Conservation (phyloP, 2,329 filamentous ascomycete species). For the Colletotrichum shisoi region DNA sequence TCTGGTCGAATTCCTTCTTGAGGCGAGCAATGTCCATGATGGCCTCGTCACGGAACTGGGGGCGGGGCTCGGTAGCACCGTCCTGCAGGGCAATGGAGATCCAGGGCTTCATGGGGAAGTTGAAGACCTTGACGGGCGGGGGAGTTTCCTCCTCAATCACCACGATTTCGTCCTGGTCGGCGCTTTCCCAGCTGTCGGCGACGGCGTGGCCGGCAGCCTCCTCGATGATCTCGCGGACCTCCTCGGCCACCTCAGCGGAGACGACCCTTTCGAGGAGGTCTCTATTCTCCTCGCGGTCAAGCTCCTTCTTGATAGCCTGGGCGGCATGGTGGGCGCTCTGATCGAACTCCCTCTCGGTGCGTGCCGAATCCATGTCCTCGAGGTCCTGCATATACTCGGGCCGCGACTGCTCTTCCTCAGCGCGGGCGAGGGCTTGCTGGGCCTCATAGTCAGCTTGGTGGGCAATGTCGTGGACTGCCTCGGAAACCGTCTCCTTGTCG, state of each 20-base stretch:
- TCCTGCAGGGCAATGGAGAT: constrained; percentile 82
- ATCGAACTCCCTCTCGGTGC: constrained; percentile 63
- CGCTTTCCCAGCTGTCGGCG: constrained; percentile 92
- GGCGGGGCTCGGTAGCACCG: constrained; percentile 62
- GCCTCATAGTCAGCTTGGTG: constrained; percentile 61
- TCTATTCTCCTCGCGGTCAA: constrained; percentile 63
- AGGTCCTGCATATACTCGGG: constrained; percentile 62
- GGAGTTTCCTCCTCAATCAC: constrained; percentile 72
- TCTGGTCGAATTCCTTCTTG: constrained; percentile 97
- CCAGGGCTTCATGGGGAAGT: constrained; percentile 97
- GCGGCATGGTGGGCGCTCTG: constrained; percentile 58
- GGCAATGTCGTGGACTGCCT: constrained; percentile 73
- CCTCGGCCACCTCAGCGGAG: constrained; percentile 61
- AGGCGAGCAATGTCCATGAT: constrained; percentile 92
- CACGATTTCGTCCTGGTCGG: constrained; percentile 73
- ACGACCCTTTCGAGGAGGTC: constrained; percentile 62
- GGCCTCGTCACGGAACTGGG: constrained; percentile 76
- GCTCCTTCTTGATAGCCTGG: constrained; percentile 60
- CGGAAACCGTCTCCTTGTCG: constrained; percentile 72
- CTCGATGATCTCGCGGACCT: constrained; percentile 60
- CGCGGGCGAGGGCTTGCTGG: constrained; percentile 69
- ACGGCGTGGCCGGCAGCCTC: constrained; percentile 66
- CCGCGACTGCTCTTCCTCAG: constrained; percentile 67
- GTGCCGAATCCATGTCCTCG: constrained; percentile 58
- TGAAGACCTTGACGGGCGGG: constrained; percentile 80